A percentile compares a stretch with the other conserved stretches of the same genome.
These are phyloP conservation scores for Chrysochromulina parva DNA, from an alignment of 78 protist genomes.

Conservation along the genomic window DNA sequence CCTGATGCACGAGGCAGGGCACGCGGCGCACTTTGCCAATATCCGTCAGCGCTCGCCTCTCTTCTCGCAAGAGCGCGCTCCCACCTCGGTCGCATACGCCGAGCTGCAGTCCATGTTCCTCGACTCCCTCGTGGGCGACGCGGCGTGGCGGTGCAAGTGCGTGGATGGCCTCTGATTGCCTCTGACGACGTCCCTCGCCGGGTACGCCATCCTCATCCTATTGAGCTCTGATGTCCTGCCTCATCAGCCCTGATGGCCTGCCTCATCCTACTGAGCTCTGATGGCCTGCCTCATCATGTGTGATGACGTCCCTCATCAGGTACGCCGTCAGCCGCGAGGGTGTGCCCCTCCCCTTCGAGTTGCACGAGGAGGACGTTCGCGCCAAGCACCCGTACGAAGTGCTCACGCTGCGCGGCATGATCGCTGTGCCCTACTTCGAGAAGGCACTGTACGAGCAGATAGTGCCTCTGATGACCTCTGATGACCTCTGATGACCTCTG, in stretches of 20 bases:
- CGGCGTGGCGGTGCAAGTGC: constrained; percentile 34
- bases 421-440: constrained; percentile 55
- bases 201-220: no score
- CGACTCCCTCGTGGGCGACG: constrained; percentile 59
- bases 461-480: no score
- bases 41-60: constrained; percentile 21
- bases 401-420: not conserved
- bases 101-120: constrained; percentile 63
- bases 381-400: constrained; percentile 44
- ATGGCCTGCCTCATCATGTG: no score
- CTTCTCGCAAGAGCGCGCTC: constrained; percentile 60
- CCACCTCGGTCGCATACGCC: constrained; percentile 53
- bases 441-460: constrained; percentile 53
- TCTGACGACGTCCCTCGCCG: no score
- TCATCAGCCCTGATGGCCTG: no score
- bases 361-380: constrained; percentile 34
- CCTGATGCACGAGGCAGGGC: constrained; percentile 63
- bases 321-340: constrained; percentile 31
- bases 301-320: no score
- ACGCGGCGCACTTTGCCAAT: constrained; percentile 62
- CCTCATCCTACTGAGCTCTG: no score
- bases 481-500: no score
- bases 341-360: constrained; percentile 34
- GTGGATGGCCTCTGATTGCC: no score
- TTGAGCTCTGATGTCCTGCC: no score